Base-by-base conservation (phyloP, 805 yeast genomes). In the Candida adriatica region DNA sequence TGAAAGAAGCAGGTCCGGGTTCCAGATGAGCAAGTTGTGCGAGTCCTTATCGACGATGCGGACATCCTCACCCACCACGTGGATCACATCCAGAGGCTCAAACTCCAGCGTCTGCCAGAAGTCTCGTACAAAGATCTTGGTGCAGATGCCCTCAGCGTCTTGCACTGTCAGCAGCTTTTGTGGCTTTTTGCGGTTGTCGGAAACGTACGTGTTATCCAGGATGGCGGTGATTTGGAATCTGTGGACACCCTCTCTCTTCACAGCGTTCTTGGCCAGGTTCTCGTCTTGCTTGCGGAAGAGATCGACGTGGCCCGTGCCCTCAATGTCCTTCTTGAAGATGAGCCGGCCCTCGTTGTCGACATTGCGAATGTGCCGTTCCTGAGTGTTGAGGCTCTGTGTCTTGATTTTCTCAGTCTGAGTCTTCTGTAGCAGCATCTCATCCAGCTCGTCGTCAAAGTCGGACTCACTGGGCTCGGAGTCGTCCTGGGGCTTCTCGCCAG, bases 1-100 rank as follows among this genome's bases (percentile, higher is more conserved):
- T 0, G 96, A 73, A 0, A 90, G 58, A 9, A 92, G 57, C 4
- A 73, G 58, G 51, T 92, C 97, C 0, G 98, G 98, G 42, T 82
- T 73, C 69, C 92, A 70, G 14, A 90, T 68, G 18, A 88, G 55
- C n/a, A 87, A 51, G 43, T 80, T 75, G 18, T 68, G 68, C 20
- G 66, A 57, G 36, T 69, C 68, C 27, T 66, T 62, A 42, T 79
- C 83, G 7, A 79, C 67, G 3, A 76, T 45, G 16, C 42, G 41
- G 21, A 31, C 30, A 15, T 48, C 44, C 4, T 55, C 66, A 5
- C 78, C 68, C 8, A 82, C 62, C 5, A 81, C 55, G 53, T 82
- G 84, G 13, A 82, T 62, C 0, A 81, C 64, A 49, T 81, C 88
- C 6, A 66, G 67, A 1, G 49, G 49, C 26, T 63, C 56, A 23